Evolutionary conservation across 2,329 filamentous ascomycete species (phyloP).

Genomic region (Botrytis deweyae): DNA sequence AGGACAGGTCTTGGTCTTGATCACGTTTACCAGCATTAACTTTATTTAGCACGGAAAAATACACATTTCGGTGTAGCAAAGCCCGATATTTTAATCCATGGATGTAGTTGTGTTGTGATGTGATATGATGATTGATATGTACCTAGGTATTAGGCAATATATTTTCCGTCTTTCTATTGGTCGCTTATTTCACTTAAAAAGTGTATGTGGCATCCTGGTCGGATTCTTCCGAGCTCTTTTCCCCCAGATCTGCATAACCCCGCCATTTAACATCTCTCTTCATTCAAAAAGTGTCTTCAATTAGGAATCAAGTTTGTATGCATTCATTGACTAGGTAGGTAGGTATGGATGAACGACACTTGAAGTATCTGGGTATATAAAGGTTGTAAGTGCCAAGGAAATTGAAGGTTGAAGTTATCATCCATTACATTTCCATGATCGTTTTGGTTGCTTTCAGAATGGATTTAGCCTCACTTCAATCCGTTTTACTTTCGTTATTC

Average conservation of each 20-base stretch:
- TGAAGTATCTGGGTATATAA: background rate
- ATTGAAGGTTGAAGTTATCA: slow-evolving; percentile 8
- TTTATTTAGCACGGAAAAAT: slow-evolving; percentile 26
- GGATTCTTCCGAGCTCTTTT: background rate
- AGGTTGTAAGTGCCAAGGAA: slow-evolving; percentile 3
- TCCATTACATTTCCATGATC: background rate
- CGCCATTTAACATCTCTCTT: background rate
- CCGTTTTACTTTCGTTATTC: background rate
- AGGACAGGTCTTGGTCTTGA: background rate
- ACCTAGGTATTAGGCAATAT: background rate
- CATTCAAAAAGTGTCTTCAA: background rate
- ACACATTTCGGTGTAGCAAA: slow-evolving; percentile 25
- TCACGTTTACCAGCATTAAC: background rate
- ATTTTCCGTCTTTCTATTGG: slow-evolving; percentile 12
- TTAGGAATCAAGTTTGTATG: background rate
- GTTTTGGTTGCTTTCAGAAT: background rate
- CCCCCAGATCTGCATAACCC: background rate
- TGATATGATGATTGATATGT: background rate
- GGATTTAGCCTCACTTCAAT: background rate
- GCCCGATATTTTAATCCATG: slow-evolving; percentile 23
- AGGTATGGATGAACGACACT: background rate
- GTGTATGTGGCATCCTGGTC: background rate
- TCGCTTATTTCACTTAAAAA: background rate
- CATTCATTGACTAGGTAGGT: background rate
- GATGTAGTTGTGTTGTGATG: slow-evolving; percentile 18